Evolutionary conservation across 176 grass and related monocot genomes (phyloP).

Genomic region (Oryza coarctata): DNA sequence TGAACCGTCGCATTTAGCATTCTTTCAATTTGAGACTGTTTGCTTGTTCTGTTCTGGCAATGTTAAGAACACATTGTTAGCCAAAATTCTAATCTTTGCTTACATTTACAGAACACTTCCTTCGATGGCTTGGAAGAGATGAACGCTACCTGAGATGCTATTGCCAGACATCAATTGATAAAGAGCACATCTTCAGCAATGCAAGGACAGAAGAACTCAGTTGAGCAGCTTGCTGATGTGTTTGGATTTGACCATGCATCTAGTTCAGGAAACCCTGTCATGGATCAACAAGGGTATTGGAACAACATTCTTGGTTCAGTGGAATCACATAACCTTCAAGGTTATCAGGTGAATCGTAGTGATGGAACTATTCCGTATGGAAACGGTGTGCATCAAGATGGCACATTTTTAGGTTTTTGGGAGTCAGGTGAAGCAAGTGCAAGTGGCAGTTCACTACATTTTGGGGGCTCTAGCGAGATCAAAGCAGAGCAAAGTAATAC

Average conservation of each 20-base stretch:
- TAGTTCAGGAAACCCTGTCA: slow-evolving; percentile 46
- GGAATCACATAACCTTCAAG: slow-evolving; percentile 52
- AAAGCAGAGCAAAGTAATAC: slow-evolving; percentile 52
- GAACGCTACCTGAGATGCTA: slow-evolving; percentile 18
- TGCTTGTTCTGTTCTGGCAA: neutral
- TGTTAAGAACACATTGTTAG: neutral
- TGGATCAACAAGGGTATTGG: slow-evolving; percentile 66
- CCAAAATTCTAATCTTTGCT: slow-evolving; percentile 11
- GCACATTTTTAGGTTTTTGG: slow-evolving; percentile 54
- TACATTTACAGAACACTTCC: neutral
- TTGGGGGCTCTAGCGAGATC: slow-evolving; percentile 31
- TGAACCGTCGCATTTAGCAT: neutral
- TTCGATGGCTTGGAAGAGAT: neutral
- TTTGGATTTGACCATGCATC: slow-evolving; percentile 54
- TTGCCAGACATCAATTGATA: slow-evolving; percentile 24
- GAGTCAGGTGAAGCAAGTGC: slow-evolving; percentile 57
- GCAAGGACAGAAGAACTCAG: slow-evolving; percentile 62
- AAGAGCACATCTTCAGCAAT: slow-evolving; percentile 34
- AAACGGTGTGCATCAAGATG: slow-evolving; percentile 43
- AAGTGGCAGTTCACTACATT: slow-evolving; percentile 39
- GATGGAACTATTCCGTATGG: slow-evolving; percentile 38
- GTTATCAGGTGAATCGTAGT: slow-evolving; percentile 33
- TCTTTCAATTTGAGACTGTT: neutral
- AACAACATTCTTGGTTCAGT: slow-evolving; percentile 49
- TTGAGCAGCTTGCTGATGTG: slow-evolving; percentile 47